These are phyloP conservation scores for Cercospora beticola DNA, from an alignment of 2,329 filamentous ascomycete genomes.

Conservation along the genomic window DNA sequence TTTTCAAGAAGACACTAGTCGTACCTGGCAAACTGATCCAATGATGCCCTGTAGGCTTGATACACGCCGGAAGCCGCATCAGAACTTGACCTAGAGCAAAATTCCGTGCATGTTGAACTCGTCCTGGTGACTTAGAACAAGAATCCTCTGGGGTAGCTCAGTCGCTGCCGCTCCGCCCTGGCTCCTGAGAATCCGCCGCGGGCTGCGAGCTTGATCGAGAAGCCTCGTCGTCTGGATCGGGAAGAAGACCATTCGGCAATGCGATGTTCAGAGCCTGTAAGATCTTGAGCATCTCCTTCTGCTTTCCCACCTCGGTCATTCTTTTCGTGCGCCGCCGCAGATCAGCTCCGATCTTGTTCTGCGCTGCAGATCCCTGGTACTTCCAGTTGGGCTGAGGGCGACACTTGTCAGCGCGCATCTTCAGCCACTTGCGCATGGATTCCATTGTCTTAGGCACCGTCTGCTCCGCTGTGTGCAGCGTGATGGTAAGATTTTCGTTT, in stretches of 20 bases:
- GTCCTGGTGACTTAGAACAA: neutral
- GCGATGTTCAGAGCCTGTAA: conserved; percentile 29
- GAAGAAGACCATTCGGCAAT: conserved; percentile 6
- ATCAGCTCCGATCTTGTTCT: conserved; percentile 33
- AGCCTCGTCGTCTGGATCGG: conserved; percentile 9
- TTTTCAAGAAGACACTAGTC: neutral
- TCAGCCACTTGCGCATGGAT: conserved; percentile 34
- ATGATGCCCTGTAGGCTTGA: neutral
- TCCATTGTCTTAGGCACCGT: conserved; percentile 18
- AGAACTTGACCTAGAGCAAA: conserved; percentile 17
- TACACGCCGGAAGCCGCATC: conserved; percentile 22
- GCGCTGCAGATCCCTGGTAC: conserved; percentile 30
- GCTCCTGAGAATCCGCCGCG: neutral
- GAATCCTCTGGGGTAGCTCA: neutral
- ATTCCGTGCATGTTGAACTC: neutral
- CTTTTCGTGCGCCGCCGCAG: conserved; percentile 33
- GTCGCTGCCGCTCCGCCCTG: neutral
- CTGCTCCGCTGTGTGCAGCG: conserved; percentile 28
- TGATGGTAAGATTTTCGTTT: conserved; percentile 32
- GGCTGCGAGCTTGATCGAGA: conserved; percentile 7
- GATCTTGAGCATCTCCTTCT: conserved; percentile 32
- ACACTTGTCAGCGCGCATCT: conserved; percentile 32
- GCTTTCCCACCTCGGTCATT: conserved; percentile 33
- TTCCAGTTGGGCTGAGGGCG: conserved; percentile 35
- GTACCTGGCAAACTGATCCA: neutral